Base-by-base conservation (phyloP, 1,139 yeast genomes). In the Kodamaea arcana region DNA sequence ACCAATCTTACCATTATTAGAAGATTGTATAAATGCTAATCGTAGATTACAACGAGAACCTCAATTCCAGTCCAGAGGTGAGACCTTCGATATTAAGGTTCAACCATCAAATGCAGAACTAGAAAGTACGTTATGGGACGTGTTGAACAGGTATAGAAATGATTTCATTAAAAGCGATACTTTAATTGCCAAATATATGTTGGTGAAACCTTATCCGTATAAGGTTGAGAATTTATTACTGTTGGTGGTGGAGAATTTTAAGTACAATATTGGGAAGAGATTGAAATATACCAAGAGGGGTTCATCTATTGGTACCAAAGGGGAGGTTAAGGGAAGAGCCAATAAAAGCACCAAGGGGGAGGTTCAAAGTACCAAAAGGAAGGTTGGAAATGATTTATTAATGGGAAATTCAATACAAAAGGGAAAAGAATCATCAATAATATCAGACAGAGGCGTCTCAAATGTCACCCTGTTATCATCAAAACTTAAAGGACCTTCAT, bases 21-120 rank as follows among this genome's bases (percentile, higher is more conserved):
- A 39, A 1, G 65, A 62, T 38, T 53, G 52, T 28, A 57, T 62
- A 10, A 31, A 33, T 4, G 56, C 66, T 9, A 53, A 48, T 34
- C 34, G 67, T 31, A 15, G 24, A 2, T 44, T 62, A 34, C 57
- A 49, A 31, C 24, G 26, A 27, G 9, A 8, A 12, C 34, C 22
- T 13, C 4, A 24, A 20, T 7, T 18, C 22, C 22, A 18, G 9
- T 18, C 22, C 9, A 27, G 13, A n/a, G 27, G 16, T 26, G 33
- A 15, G 30, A 39, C 21, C 26, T 36, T 28, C 10, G 29, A 22
- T 17, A 37, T 22, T 25, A 35, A 18, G 18, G 25, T 26, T 31
- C 40, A 24, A 18, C 39, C 43, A 1, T 30, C 30, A 16, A 37
- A 35, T 20, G 18, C 33, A 8, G 28, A 33, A n/a, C 15, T 40